Conservation (phyloP, 306 rosid species). For the Malus sylvestris region DNA sequence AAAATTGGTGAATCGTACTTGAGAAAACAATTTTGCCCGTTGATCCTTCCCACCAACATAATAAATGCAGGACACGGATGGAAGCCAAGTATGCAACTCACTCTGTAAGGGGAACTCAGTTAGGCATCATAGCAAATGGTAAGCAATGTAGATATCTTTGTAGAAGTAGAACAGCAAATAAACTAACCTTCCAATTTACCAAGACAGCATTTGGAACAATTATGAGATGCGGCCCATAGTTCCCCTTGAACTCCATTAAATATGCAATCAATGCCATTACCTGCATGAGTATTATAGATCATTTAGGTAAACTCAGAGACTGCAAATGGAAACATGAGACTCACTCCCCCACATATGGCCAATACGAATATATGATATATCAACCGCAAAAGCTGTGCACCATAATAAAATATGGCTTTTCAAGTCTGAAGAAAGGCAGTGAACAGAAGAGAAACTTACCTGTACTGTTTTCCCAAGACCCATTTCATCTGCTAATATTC, state of each 20-base stretch:
- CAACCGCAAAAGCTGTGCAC: background rate
- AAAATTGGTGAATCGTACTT: conserved; percentile 48
- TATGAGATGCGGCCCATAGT: conserved; percentile 99
- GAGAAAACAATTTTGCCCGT: conserved; percentile 84
- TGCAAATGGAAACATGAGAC: conserved; percentile 7
- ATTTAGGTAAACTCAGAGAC: conserved; percentile 4
- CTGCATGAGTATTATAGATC: conserved; percentile 31
- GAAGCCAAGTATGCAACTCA: conserved; percentile 84
- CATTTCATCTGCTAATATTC: conserved; percentile 99
- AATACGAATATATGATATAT: conserved; percentile 1
- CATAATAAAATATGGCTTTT: background rate
- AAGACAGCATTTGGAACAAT: conserved; percentile 98
- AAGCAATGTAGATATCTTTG: background rate
- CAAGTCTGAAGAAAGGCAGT: background rate
- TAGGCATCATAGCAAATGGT: conserved; percentile 12
- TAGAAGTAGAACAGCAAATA: background rate
- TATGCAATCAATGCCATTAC: conserved; percentile 99
- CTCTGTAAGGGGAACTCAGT: conserved; percentile 55
- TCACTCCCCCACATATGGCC: background rate
- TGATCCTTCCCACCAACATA: conserved; percentile 95
- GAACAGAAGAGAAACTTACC: conserved; percentile 41
- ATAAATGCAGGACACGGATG: conserved; percentile 87
- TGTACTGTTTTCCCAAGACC: conserved; percentile 99
- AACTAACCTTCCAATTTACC: conserved; percentile 95
- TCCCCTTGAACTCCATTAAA: conserved; percentile 98